Base-by-base conservation (phyloP, 73 alveolate species). In the Uronychia setigera region DNA sequence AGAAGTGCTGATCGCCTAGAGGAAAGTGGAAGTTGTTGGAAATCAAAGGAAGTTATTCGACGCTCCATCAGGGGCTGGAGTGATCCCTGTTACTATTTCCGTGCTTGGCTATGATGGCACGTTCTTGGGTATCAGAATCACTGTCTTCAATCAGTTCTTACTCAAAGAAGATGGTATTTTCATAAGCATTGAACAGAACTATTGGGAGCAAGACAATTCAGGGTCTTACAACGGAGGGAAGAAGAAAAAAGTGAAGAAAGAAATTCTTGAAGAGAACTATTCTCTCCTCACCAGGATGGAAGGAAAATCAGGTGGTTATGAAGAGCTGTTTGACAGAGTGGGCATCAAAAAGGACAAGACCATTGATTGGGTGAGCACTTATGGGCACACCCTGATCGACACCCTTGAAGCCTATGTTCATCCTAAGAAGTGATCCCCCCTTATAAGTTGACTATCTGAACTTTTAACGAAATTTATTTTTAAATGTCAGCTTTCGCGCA, bases 1-100 rank as follows among this genome's bases (percentile, higher is more conserved):
- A 58, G 81, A 76, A 31, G 81, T 76, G 32, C 28, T 76, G 58
- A 31, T 76, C 5, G n/a, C 81, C 27, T 58, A 76, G 27, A 76
- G 27, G 31, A 28, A 28, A 30, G 32, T 76, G 29, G 81, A 76
- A 76, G 5, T 28, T 28, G 81, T 76, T 26, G 9, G 59, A 11
- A 1, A 25, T 5, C 19, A 30, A 5, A 25, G 81, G 32, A 9
- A 28, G 81, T 5, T 76, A 5, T 30, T 76, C 30, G 81, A 76
- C 5, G 19, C n/a, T 5, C 67, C 59, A 59, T 1, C 27, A 1
- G 88, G 58, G 88, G 60, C 1, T 76, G 59, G 80, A 57, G 77
- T 67, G 5, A 5, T 76, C 29, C 81, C 81, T 26, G 81, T 76
- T 1, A 76, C 81, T 5, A 76, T 76, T 25, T 25, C 46, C 1